Evolutionary conservation across 2,329 filamentous ascomycete species (phyloP).

Genomic region (Talaromyces sp.): DNA sequence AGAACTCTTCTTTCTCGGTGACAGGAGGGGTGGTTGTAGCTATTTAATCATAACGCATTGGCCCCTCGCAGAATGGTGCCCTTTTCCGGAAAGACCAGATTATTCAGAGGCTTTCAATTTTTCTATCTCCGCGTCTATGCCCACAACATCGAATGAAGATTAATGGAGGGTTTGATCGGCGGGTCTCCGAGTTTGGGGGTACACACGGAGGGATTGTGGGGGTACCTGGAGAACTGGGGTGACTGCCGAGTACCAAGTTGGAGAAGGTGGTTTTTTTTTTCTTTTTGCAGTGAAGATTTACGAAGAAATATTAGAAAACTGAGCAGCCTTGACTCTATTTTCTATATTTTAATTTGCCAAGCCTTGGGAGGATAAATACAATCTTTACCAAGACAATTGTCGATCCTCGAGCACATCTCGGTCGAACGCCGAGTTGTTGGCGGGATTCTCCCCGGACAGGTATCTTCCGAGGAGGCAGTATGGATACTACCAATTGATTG

Average conservation of each 20-base stretch:
- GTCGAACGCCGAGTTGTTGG: neutral
- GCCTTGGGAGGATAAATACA: neutral
- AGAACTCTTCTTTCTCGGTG: neutral
- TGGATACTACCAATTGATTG: neutral
- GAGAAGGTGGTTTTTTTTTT: neutral
- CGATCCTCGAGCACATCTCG: neutral
- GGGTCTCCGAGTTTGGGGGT: neutral
- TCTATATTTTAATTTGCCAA: neutral
- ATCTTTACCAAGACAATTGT: neutral
- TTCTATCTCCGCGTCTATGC: neutral
- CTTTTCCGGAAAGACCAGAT: neutral
- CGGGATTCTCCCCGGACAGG: slow-evolving; percentile 1
- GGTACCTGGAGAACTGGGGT: neutral
- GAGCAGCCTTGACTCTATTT: neutral
- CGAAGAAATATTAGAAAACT: neutral
- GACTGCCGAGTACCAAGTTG: neutral
- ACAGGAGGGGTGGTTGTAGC: neutral
- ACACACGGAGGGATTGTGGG: neutral
- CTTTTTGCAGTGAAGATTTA: neutral
- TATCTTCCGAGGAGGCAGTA: neutral
- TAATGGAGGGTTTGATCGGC: neutral
- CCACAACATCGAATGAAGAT: neutral
- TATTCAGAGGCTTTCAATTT: neutral
- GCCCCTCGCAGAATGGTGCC: neutral
- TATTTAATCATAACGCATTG: neutral